A percentile compares a stretch with the other conserved stretches of the same genome.
Evolutionary conservation across 176 grass and related monocot species (phyloP).

Genomic region (Eragrostis curvula): DNA sequence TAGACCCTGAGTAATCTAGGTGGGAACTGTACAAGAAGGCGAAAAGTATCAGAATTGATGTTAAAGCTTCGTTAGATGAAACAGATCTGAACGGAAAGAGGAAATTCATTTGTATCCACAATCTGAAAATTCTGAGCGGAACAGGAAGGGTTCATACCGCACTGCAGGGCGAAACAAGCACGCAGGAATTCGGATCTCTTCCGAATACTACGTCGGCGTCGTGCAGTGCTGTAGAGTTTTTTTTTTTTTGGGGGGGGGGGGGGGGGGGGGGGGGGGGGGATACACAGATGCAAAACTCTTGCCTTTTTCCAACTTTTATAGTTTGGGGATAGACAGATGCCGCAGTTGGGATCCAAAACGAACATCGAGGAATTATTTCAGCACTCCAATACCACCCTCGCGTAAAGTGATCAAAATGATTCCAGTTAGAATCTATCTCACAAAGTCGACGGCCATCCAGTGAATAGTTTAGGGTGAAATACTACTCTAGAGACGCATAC

Average conservation of each 20-base stretch:
- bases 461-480: not conserved
- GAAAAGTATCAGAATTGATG: no score
- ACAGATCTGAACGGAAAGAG: no score
- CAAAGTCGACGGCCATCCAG: not conserved
- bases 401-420: no score
- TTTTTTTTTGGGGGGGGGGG: no score
- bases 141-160: no score
- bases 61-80: no score
- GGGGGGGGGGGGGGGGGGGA: no score
- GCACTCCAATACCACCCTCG: no score
- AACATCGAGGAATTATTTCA: not conserved
- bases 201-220: not conserved
- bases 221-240: no score
- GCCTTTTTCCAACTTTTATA: not conserved
- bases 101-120: not conserved
- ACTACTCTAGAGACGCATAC: constrained; percentile 12
- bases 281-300: not conserved
- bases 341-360: not conserved
- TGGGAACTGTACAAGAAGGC: no score
- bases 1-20: not conserved
- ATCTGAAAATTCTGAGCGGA: not conserved
- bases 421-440: constrained; percentile 26
- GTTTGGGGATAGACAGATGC: not conserved
- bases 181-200: not conserved
- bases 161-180: not conserved